A percentile compares a stretch with the other conserved stretches of the same genome.
Evolutionary conservation across 2,329 filamentous ascomycete genomes (phyloP).

Genomic region (Cladosporium sp.): DNA sequence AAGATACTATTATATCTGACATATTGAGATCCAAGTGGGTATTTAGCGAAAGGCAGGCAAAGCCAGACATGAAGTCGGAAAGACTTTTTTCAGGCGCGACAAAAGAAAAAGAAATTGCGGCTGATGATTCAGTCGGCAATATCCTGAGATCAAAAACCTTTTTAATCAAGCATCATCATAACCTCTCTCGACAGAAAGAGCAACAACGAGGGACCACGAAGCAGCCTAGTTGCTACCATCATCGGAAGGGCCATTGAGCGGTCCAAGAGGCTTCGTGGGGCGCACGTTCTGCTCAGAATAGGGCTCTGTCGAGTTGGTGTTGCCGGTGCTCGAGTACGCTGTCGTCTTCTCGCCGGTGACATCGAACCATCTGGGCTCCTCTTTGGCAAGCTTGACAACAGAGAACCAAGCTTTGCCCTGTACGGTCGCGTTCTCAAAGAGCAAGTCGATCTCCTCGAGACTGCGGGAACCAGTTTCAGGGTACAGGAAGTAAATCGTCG

Average conservation of each 20-base stretch:
- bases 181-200: background rate
- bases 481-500: constrained; percentile 24
- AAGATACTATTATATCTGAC: background rate
- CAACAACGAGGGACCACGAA: background rate
- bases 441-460: constrained; percentile 24
- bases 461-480: constrained; percentile 23
- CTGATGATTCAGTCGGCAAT: background rate
- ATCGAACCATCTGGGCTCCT: constrained; percentile 20
- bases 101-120: background rate
- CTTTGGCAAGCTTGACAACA: constrained; percentile 17
- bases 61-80: background rate
- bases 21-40: background rate
- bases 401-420: constrained; percentile 18
- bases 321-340: constrained; percentile 9
- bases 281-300: background rate
- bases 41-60: background rate
- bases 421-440: constrained; percentile 19
- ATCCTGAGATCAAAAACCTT: background rate
- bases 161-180: background rate
- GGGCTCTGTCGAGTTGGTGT: constrained; percentile 5
- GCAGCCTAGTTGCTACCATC: background rate
- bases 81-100: background rate
- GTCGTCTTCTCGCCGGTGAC: constrained; percentile 14
- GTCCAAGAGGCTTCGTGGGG: constrained; percentile 2
- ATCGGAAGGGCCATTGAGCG: constrained; percentile 1